Evolutionary conservation across 768 basidiomycete genomes (phyloP), one percentile per base, ranked within the genome.

Genomic region (Bullera alba): DNA sequence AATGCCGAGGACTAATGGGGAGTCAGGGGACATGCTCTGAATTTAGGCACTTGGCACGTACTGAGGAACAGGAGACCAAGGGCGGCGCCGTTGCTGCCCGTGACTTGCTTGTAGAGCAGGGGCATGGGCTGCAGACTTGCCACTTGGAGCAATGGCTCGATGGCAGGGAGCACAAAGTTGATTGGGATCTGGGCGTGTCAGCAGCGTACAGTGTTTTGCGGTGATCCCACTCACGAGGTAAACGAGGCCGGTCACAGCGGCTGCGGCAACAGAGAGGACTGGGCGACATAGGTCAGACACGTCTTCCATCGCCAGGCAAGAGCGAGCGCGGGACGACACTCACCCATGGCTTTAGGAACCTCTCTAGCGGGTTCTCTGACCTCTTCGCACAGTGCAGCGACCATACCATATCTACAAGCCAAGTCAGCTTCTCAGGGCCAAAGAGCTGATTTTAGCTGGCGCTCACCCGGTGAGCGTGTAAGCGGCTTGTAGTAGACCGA

Each of bases 311-410:
- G 15, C 21, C 41, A 42, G 29, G 5, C 15, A 8, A 19, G 32
- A 16, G 6, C 26, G 15, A 28, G 3, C 17, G 12, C 27, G 2
- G 16, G 5, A n/a, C 2, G 71, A 0, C 78, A 79, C 73, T 76
- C 77, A 8, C 76, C 72, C 23, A 84, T 76, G 1, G 82, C 82
- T 36, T 70, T 70, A 0, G 82, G 82, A 8, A 83, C 76, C 46
- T 81, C 76, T 10, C 74, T 57, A 1, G 77, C 73, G 0, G 82
- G 83, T 45, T 81, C 74, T 42, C 78, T 77, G 1, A 83, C 82
- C 66, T 84, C 83, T 62, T 83, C 83, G 2, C 81, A 79, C 79
- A 84, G 80, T 54, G 79, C 81, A 15, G 81, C 75, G 32, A 83
- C 79, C 81, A 83, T 83, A 50, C 83, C 83, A 53, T 67, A 67